Evolutionary conservation across 192 early-diverging fungal species (phyloP).

Genomic region (Coemansia sp.): DNA sequence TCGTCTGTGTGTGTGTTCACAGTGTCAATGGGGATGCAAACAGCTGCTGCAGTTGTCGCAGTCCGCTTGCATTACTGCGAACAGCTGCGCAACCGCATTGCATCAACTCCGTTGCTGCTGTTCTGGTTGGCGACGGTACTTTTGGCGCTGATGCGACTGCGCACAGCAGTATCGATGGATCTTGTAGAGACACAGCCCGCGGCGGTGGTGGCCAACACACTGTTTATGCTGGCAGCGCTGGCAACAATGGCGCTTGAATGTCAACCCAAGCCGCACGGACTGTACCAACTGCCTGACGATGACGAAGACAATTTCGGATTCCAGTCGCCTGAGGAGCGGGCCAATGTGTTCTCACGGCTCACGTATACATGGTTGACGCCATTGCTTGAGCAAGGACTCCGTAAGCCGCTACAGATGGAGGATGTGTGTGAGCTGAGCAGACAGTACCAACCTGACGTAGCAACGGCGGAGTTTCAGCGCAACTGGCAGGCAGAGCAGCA

Average conservation of each 20-base stretch:
- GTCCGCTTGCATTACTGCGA: constrained; percentile 25
- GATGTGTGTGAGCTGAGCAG: constrained; percentile 4
- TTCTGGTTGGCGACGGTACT: constrained; percentile 38
- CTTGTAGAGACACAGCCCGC: background rate
- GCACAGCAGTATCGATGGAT: constrained; percentile 14
- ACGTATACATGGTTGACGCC: constrained; percentile 84
- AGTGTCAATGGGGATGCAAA: constrained; percentile 25
- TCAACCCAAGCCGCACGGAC: constrained; percentile 25
- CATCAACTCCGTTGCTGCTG: constrained; percentile 34
- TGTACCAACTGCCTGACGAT: constrained; percentile 10
- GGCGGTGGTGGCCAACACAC: constrained; percentile 10
- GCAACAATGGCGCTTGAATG: constrained; percentile 28
- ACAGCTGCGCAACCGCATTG: constrained; percentile 24
- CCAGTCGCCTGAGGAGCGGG: constrained; percentile 2
- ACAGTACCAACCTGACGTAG: background rate
- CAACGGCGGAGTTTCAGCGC: constrained; percentile 12
- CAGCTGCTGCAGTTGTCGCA: constrained; percentile 18
- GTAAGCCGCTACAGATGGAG: constrained; percentile 54
- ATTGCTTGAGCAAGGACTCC: constrained; percentile 72
- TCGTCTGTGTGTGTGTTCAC: constrained; percentile 3
- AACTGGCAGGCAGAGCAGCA: constrained; percentile 9
- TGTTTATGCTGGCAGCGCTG: constrained; percentile 16
- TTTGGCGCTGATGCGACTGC: constrained; percentile 28
- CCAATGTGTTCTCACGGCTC: constrained; percentile 32
- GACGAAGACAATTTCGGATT: constrained; percentile 11